A percentile compares a stretch with the other conserved stretches of the same genome.
These are phyloP conservation scores for Exophiala aquamarina DNA, from an alignment of 2,329 filamentous ascomycete species.

Conservation along the genomic window DNA sequence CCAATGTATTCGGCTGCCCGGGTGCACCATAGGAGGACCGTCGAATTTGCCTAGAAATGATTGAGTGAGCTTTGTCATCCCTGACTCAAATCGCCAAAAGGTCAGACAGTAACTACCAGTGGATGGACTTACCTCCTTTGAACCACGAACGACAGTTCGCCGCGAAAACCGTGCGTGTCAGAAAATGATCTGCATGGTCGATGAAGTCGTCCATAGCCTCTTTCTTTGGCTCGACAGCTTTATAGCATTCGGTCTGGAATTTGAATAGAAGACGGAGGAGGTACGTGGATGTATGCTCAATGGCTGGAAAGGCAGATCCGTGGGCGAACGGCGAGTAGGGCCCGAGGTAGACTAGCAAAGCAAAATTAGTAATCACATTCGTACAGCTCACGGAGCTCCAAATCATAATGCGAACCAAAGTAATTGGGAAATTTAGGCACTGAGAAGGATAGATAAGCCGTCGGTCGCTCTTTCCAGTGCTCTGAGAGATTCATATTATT, in stretches of 20 bases:
- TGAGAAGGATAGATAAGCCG: conserved; percentile 41
- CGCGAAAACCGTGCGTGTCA: conserved; percentile 49
- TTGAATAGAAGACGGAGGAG: conserved; percentile 69
- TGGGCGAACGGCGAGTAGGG: conserved; percentile 52
- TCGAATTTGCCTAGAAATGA: too few species aligned
- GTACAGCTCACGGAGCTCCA: too few species aligned
- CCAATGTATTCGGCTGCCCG: too few species aligned
- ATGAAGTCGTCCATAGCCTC: conserved; percentile 65
- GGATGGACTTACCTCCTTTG: conserved; percentile 14
- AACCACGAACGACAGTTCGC: conserved; percentile 26
- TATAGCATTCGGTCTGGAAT: conserved; percentile 64
- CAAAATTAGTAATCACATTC: too few species aligned
- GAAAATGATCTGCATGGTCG: conserved; percentile 59
- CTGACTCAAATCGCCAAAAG: too few species aligned
- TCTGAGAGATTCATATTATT: conserved; percentile 27
- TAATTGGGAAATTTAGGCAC: conserved; percentile 43
- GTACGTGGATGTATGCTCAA: conserved; percentile 67
- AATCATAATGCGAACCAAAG: too few species aligned
- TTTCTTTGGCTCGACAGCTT: conserved; percentile 57
- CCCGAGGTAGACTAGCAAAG: conserved; percentile 41
- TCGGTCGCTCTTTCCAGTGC: conserved; percentile 31
- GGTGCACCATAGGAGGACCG: too few species aligned
- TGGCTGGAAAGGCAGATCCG: conserved; percentile 66
- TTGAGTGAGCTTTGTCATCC: too few species aligned
- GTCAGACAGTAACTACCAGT: too few species aligned